These are phyloP conservation scores for Candida sanyaensis DNA, from an alignment of 1,139 yeast species.

Conservation along the genomic window DNA sequence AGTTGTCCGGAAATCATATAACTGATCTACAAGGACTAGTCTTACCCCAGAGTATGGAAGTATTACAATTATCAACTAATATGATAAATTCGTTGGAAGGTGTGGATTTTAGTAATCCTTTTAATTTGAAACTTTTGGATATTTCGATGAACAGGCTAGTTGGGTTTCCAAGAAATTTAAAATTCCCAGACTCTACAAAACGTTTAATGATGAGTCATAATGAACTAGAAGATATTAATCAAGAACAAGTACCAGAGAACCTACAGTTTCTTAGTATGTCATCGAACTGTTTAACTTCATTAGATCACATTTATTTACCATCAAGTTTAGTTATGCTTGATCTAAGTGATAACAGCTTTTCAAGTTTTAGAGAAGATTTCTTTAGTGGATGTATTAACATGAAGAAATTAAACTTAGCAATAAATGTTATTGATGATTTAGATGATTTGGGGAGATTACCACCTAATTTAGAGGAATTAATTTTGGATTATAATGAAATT, in stretches of 20 bases:
- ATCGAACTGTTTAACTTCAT: slow-evolving; percentile 16
- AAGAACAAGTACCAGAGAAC: slow-evolving; percentile 16
- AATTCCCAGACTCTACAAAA: slow-evolving; percentile 17
- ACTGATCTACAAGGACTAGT: slow-evolving; percentile 16
- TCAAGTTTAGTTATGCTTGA: slow-evolving; percentile 16
- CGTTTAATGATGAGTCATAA: slow-evolving; percentile 21
- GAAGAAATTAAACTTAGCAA: slow-evolving; percentile 18
- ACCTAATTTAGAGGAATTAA: slow-evolving; percentile 16
- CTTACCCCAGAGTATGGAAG: slow-evolving; percentile 17
- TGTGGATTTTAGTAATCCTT: slow-evolving; percentile 18
- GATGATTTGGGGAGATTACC: slow-evolving; percentile 28
- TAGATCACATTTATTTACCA: slow-evolving; percentile 18
- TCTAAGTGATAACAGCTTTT: slow-evolving; percentile 19
- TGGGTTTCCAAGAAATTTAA: slow-evolving; percentile 15
- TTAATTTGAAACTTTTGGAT: slow-evolving; percentile 8
- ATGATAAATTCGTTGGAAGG: slow-evolving; percentile 19
- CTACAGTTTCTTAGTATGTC: slow-evolving; percentile 20
- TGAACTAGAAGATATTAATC: slow-evolving; percentile 13
- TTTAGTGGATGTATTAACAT: slow-evolving; percentile 15
- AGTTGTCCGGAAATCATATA: slow-evolving; percentile 22
- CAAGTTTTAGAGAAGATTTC: slow-evolving; percentile 17
- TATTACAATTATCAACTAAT: slow-evolving; percentile 20
- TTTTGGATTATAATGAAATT: slow-evolving; percentile 24
- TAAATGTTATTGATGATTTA: slow-evolving; percentile 24
- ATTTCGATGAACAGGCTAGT: slow-evolving; percentile 8